phyloP scores from a whole-genome alignment of 306 rosid species.

The Ammopiptanthus mongolicus region DNA sequence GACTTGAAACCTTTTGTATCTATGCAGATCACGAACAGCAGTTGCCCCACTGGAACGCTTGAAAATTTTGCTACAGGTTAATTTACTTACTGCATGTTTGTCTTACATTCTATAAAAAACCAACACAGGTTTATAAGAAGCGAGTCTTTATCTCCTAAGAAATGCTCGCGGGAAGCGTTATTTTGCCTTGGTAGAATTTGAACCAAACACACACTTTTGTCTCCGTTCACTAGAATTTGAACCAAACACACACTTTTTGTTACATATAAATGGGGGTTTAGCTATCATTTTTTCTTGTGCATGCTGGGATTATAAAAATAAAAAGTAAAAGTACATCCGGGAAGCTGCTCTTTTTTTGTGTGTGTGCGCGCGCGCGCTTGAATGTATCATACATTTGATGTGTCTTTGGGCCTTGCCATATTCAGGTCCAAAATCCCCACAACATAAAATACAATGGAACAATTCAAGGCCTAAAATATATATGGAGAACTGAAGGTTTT shows the following conservation, averaged over 20 bases:
- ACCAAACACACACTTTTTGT: neutral
- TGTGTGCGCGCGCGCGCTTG: neutral
- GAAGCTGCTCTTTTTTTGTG: neutral
- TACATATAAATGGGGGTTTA: neutral
- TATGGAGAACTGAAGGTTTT: constrained; percentile 87
- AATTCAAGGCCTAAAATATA: constrained; percentile 80
- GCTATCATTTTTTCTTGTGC: neutral
- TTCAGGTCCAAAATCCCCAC: constrained; percentile 89
- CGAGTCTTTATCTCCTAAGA: neutral
- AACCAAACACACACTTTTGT: no score
- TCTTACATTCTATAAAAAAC: neutral
- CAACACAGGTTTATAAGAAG: neutral
- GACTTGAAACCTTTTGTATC: neutral
- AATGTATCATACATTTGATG: neutral
- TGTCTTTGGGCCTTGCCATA: neutral
- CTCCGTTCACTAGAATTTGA: neutral
- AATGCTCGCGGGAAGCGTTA: neutral
- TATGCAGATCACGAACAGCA: constrained; percentile 81
- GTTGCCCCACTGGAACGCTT: constrained; percentile 91
- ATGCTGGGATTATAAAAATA: neutral
- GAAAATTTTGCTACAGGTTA: constrained; percentile 89
- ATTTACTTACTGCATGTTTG: neutral
- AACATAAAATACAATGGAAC: constrained; percentile 85
- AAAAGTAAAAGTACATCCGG: neutral
- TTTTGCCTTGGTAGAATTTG: neutral